Conservation (phyloP, 306 rosid genomes). For the Luffa aegyptiaca region DNA sequence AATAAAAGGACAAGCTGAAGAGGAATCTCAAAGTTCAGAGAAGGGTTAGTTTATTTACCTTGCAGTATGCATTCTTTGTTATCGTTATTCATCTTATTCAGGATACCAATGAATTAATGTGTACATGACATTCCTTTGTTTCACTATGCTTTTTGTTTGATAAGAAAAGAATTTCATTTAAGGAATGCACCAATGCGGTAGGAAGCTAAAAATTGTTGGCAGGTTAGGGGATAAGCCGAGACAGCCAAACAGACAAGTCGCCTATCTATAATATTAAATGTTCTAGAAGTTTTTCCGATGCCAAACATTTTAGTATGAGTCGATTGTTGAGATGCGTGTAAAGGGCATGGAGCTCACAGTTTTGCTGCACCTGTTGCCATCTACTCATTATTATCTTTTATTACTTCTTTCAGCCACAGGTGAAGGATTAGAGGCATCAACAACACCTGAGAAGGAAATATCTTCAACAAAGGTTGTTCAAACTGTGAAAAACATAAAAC, state of each 20-base stretch:
- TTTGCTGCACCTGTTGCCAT: slow-evolving; percentile 11
- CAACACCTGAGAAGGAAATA: slow-evolving; percentile 26
- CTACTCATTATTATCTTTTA: slow-evolving; percentile 12
- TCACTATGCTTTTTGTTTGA: neutral
- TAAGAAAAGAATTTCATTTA: neutral
- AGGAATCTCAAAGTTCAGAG: slow-evolving; percentile 38
- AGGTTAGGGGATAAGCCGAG: neutral
- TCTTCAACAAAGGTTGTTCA: slow-evolving; percentile 28
- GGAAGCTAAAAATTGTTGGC: neutral
- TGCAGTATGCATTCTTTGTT: slow-evolving; percentile 4
- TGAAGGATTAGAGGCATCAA: slow-evolving; percentile 32
- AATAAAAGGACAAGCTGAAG: slow-evolving; percentile 38
- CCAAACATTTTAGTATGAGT: neutral
- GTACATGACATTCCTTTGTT: neutral
- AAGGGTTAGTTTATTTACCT: slow-evolving; percentile 36
- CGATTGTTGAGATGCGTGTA: neutral
- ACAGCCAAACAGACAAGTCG: neutral
- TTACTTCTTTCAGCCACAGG: slow-evolving; percentile 33
- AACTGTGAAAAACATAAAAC: slow-evolving; percentile 50
- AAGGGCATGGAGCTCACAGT: neutral
- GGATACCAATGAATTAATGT: neutral
- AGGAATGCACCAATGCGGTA: neutral
- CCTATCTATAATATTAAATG: neutral
- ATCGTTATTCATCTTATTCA: neutral
- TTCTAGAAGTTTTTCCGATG: neutral